phyloP scores from a whole-genome alignment of 352 stramenopile species.

The Globisporangium sylvaticum region DNA sequence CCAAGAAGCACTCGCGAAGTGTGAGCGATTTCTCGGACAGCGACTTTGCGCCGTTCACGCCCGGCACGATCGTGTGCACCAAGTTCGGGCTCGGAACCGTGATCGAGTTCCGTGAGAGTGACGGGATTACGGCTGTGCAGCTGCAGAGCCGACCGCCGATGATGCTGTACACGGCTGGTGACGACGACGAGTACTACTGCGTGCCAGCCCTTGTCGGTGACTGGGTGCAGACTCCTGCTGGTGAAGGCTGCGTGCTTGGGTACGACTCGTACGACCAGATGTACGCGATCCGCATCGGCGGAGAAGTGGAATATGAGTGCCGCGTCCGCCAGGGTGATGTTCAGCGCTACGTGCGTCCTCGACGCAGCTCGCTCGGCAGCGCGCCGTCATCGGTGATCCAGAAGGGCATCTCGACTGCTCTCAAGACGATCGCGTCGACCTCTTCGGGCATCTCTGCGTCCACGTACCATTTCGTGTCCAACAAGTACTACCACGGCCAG shows the following conservation, averaged over 20 bases:
- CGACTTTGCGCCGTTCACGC: constrained; percentile 33
- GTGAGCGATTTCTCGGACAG: constrained; percentile 41
- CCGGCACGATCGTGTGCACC: constrained; percentile 51
- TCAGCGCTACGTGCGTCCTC: constrained; percentile 29
- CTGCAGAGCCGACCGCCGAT: constrained; percentile 38
- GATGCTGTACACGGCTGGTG: constrained; percentile 29
- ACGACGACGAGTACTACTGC: constrained; percentile 43
- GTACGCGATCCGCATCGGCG: constrained; percentile 47
- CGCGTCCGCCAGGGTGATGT: constrained; percentile 38
- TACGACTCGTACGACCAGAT: constrained; percentile 48
- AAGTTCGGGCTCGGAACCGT: constrained; percentile 65
- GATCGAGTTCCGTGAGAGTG: constrained; percentile 37
- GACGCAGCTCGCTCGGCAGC: constrained; percentile 27
- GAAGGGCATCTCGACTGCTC: constrained; percentile 37
- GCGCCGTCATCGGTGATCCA: constrained; percentile 34
- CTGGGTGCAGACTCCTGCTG: constrained; percentile 51
- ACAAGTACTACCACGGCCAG: constrained; percentile 69
- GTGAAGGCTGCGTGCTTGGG: constrained; percentile 46
- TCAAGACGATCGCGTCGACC: constrained; percentile 61
- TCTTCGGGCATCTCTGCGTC: constrained; percentile 44
- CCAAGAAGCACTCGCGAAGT: constrained; percentile 33
- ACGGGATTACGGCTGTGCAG: constrained; percentile 48
- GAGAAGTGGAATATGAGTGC: constrained; percentile 35
- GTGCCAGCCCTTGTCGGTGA: constrained; percentile 57
- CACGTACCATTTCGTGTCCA: constrained; percentile 56